phyloP scores from a whole-genome alignment of 1,284 basidiomycete genomes.

The Irpex sp. region DNA sequence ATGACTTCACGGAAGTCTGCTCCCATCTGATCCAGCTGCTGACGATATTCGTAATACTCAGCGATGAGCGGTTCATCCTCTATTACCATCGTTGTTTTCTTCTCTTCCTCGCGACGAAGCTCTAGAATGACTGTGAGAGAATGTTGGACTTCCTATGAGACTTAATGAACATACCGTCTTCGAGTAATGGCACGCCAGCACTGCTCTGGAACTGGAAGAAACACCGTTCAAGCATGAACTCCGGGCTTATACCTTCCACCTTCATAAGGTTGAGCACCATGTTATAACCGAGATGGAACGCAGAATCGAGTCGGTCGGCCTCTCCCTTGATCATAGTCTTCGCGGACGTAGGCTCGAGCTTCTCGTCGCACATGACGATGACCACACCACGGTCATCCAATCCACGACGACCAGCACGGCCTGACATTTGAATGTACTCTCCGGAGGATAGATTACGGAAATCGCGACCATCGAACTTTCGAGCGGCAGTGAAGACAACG shows the following conservation, averaged over 20 bases:
- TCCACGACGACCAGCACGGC: slow-evolving; percentile 94
- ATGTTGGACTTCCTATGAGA: slow-evolving; percentile 1
- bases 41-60: slow-evolving; percentile 88
- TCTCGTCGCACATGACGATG: slow-evolving; percentile 99
- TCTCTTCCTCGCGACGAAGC: slow-evolving; percentile 69
- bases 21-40: slow-evolving; percentile 86
- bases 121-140: slow-evolving; percentile 41
- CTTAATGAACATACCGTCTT: slow-evolving; percentile 58
- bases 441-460: slow-evolving; percentile 88
- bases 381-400: slow-evolving; percentile 99
- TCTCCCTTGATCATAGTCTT: slow-evolving; percentile 99
- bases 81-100: slow-evolving; percentile 63
- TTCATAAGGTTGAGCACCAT: slow-evolving; percentile 99
- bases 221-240: slow-evolving; percentile 96
- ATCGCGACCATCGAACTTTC: slow-evolving; percentile 95
- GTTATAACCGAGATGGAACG: slow-evolving; percentile 98
- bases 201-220: slow-evolving; percentile 99
- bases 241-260: slow-evolving; percentile 97
- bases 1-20: slow-evolving; percentile 88
- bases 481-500: slow-evolving; percentile 93
- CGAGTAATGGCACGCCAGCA: slow-evolving; percentile 81
- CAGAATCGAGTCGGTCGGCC: slow-evolving; percentile 95
- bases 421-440: slow-evolving; percentile 99
- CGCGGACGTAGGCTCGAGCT: slow-evolving; percentile 87
- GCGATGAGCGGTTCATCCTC: slow-evolving; percentile 81